A percentile compares a stretch with the other conserved stretches of the same genome.
Evolutionary conservation across 2,329 filamentous ascomycete species (phyloP).

Genomic region (Chrysoporthe puriensis): DNA sequence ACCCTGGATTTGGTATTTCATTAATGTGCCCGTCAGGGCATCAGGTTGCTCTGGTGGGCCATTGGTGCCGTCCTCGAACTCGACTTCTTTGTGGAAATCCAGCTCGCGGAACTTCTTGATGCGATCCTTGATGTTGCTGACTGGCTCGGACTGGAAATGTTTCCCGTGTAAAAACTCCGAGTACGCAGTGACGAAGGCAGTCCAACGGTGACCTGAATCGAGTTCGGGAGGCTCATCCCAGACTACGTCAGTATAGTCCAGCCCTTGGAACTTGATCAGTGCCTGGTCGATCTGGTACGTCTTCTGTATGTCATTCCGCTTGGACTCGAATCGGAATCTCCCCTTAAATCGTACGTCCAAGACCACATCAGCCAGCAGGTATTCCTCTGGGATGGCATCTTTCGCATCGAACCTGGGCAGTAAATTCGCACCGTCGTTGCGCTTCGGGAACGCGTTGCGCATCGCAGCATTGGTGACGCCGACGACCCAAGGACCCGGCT

Average conservation of each 20-base stretch:
- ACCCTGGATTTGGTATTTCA: conserved; percentile 92
- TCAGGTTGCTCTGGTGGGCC: conserved; percentile 65
- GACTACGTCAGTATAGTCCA: conserved; percentile 86
- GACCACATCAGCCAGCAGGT: conserved; percentile 84
- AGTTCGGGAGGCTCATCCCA: conserved; percentile 81
- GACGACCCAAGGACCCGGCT: conserved; percentile 86
- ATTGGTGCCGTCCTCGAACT: conserved; percentile 55
- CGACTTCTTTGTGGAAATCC: conserved; percentile 60
- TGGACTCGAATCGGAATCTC: conserved; percentile 54
- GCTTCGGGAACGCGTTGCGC: conserved; percentile 77
- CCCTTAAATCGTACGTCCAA: conserved; percentile 71
- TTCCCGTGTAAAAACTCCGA: conserved; percentile 81
- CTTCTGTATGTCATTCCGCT: conserved; percentile 71
- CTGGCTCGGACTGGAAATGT: conserved; percentile 64
- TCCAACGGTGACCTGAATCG: conserved; percentile 69
- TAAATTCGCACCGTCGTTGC: conserved; percentile 60
- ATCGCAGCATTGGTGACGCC: conserved; percentile 66
- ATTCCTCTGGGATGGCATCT: conserved; percentile 88
- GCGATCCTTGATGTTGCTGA: conserved; percentile 65
- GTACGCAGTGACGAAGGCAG: conserved; percentile 81
- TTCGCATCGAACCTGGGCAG: conserved; percentile 70
- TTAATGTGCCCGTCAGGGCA: conserved; percentile 78
- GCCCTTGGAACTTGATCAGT: conserved; percentile 88
- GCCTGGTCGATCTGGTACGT: conserved; percentile 74
- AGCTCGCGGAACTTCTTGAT: conserved; percentile 68